Conservation (phyloP, 2,329 filamentous ascomycete genomes). For the Ophiosphaerella narmari region DNA sequence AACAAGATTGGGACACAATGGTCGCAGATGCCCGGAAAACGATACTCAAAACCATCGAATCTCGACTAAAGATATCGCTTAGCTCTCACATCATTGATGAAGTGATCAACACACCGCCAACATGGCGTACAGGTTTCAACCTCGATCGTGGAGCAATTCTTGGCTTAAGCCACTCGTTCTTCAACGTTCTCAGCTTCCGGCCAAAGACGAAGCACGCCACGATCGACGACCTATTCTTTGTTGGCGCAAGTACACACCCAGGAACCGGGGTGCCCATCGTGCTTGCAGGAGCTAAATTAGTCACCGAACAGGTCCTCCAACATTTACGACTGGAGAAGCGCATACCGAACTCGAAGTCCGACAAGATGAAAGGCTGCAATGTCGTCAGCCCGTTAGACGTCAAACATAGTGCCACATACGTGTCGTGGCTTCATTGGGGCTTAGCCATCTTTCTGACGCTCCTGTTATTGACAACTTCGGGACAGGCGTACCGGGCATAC, state of each 20-base stretch:
- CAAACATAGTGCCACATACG: slow-evolving; percentile 12
- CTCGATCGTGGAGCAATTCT: slow-evolving; percentile 76
- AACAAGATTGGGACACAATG: slow-evolving; percentile 66
- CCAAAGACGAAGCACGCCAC: slow-evolving; percentile 61
- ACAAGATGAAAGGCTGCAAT: slow-evolving; percentile 1
- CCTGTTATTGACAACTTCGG: too few relatives aligned
- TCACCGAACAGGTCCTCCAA: slow-evolving; percentile 58
- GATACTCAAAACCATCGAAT: slow-evolving; percentile 64
- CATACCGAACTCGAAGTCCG: slow-evolving; percentile 47
- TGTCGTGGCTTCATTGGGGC: slow-evolving; percentile 25
- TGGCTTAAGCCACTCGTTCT: slow-evolving; percentile 73
- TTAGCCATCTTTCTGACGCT: slow-evolving; percentile 8
- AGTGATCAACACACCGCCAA: slow-evolving; percentile 66
- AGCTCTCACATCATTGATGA: slow-evolving; percentile 62
- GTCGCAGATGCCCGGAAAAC: slow-evolving; percentile 62
- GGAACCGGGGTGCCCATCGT: slow-evolving; percentile 78
- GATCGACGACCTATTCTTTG: slow-evolving; percentile 66
- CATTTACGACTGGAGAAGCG: slow-evolving; percentile 28
- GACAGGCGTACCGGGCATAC: too few relatives aligned
- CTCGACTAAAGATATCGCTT: slow-evolving; percentile 62
- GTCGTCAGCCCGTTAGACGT: slow-evolving; percentile 20
- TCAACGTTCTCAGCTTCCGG: slow-evolving; percentile 71
- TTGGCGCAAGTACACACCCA: slow-evolving; percentile 75
- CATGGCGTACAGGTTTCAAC: slow-evolving; percentile 72
- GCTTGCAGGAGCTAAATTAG: slow-evolving; percentile 69